Percentiles rank a stretch among this genome's conserved stretches.
These are phyloP conservation scores for Clarireedia paspali DNA, from an alignment of 2,329 filamentous ascomycete species.

Conservation along the genomic window DNA sequence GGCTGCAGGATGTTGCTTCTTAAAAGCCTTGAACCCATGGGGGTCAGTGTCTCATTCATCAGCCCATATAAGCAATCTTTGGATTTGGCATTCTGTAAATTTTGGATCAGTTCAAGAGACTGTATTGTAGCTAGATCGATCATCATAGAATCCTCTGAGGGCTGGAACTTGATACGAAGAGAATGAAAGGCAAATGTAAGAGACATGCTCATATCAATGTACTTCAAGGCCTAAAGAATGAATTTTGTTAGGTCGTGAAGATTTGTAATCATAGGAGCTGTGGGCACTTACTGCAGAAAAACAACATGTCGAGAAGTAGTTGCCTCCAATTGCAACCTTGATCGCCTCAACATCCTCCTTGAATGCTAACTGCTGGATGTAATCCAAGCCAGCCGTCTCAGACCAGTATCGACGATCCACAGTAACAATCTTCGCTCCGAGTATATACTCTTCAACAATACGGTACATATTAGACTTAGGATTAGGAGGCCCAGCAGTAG, in stretches of 20 bases:
- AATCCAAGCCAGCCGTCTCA: slow-evolving; percentile 68
- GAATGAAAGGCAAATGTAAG: slow-evolving; percentile 70
- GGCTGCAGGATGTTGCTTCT: slow-evolving; percentile 85
- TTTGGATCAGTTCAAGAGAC: slow-evolving; percentile 85
- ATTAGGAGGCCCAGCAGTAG: slow-evolving; percentile 56
- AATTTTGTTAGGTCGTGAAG: slow-evolving; percentile 4
- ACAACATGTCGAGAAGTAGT: slow-evolving; percentile 77
- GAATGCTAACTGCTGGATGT: slow-evolving; percentile 73
- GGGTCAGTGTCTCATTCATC: slow-evolving; percentile 76
- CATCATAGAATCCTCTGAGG: slow-evolving; percentile 90
- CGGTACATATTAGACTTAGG: slow-evolving; percentile 65
- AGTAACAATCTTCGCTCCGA: slow-evolving; percentile 51
- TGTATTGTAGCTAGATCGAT: slow-evolving; percentile 84
- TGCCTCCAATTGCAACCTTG: slow-evolving; percentile 71
- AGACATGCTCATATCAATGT: slow-evolving; percentile 62
- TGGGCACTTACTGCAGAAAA: slow-evolving; percentile 65
- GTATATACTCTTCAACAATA: slow-evolving; percentile 65
- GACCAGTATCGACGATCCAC: slow-evolving; percentile 79
- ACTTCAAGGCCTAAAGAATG: slow-evolving; percentile 61
- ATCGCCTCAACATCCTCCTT: slow-evolving; percentile 72
- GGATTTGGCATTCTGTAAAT: slow-evolving; percentile 68
- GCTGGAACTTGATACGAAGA: slow-evolving; percentile 77
- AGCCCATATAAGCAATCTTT: slow-evolving; percentile 78
- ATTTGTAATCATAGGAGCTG: neutral
- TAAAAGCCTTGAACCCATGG: slow-evolving; percentile 81